Conservation (phyloP, 2,329 filamentous ascomycete species). For the Trichoderma sp. region DNA sequence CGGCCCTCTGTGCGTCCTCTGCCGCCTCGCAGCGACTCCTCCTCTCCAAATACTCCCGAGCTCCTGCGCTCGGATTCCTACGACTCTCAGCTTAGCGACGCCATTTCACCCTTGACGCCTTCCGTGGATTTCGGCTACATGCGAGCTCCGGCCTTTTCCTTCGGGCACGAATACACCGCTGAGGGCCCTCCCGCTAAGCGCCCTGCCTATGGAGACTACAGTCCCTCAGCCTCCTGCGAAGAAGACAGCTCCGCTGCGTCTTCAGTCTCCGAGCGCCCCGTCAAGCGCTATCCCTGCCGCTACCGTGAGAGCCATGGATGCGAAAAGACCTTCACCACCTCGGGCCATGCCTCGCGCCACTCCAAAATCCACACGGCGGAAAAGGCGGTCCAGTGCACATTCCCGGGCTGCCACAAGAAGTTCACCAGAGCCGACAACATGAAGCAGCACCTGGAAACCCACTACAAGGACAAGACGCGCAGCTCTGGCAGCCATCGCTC, state of each 20-base stretch:
- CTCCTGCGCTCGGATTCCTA: conserved; percentile 65
- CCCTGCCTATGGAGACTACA: conserved; percentile 48
- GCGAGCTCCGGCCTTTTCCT: conserved; percentile 46
- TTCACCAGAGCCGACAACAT: conserved; percentile 85
- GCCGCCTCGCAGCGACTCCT: conserved; percentile 46
- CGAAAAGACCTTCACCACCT: conserved; percentile 81
- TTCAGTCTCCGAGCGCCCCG: conserved; percentile 49
- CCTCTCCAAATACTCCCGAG: conserved; percentile 58
- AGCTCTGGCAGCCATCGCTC: conserved; percentile 43
- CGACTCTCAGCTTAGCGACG: conserved; percentile 62
- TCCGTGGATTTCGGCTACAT: conserved; percentile 50
- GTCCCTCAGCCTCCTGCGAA: conserved; percentile 55
- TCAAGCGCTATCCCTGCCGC: conserved; percentile 75
- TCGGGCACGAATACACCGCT: conserved; percentile 41
- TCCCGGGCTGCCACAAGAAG: conserved; percentile 73
- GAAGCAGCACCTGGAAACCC: conserved; percentile 82
- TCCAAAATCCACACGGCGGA: conserved; percentile 83
- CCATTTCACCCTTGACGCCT: conserved; percentile 60
- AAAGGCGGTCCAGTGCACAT: conserved; percentile 72
- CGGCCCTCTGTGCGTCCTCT: conserved; percentile 19
- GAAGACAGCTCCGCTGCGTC: conserved; percentile 51
- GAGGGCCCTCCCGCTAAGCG: conserved; percentile 46
- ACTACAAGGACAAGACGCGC: conserved; percentile 66
- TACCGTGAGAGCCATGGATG: conserved; percentile 73
- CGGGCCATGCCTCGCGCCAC: conserved; percentile 81